Conservation (phyloP, 116 monocot genomes). For the Trichopus zeylanicus region DNA sequence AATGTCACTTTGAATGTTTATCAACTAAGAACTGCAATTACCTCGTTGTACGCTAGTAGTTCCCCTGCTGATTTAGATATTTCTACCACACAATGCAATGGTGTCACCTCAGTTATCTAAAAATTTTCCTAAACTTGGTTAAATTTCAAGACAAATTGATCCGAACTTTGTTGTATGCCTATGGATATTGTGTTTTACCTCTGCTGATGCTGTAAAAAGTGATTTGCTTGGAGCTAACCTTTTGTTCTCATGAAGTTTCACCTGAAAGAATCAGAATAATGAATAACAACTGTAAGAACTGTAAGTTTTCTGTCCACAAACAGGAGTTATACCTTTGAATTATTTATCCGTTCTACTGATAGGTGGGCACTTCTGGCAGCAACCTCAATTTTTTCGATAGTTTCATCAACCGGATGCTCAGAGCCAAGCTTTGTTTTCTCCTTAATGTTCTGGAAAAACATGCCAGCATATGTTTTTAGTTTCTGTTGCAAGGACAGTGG, state of each 20-base stretch:
- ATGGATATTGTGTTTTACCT: conserved; percentile 33
- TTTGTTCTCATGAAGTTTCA: conserved; percentile 36
- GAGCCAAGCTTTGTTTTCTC: conserved; percentile 62
- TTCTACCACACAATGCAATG: conserved; percentile 56
- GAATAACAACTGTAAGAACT: neutral
- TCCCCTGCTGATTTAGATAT: conserved; percentile 47
- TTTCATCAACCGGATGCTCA: conserved; percentile 32
- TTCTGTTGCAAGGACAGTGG: neutral
- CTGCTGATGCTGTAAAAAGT: conserved; percentile 33
- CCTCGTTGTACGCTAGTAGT: conserved; percentile 52
- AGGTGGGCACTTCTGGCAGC: conserved; percentile 49
- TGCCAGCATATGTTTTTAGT: neutral
- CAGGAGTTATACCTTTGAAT: conserved; percentile 36
- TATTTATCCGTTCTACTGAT: conserved; percentile 34
- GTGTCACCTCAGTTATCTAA: conserved; percentile 61
- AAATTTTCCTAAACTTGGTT: neutral
- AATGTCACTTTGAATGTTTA: neutral
- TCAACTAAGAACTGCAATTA: conserved; percentile 4
- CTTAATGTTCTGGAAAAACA: neutral
- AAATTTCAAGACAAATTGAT: neutral
- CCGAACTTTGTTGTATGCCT: neutral
- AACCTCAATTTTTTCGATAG: conserved; percentile 48
- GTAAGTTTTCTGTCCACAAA: neutral
- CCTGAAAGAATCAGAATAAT: conserved; percentile 17
- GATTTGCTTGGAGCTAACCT: conserved; percentile 33